These are phyloP conservation scores for Tetradesmus obliquus DNA, from an alignment of 139 green algal genomes.

Conservation along the genomic window DNA sequence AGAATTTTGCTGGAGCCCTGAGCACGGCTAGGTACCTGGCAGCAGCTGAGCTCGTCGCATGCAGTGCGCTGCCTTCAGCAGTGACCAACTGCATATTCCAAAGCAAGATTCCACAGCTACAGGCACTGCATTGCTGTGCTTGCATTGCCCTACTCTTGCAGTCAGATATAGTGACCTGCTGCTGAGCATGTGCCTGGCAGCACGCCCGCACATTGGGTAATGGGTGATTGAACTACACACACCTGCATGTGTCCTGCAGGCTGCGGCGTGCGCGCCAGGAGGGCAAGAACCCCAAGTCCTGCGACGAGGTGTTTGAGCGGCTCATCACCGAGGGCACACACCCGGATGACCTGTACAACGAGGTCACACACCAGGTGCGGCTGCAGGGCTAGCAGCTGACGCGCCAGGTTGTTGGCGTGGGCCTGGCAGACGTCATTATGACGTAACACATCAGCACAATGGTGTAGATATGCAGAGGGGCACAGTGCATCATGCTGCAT, in stretches of 20 bases:
- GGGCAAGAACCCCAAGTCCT: slow-evolving; percentile 65
- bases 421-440: not conserved
- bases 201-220: no score
- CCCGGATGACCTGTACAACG: slow-evolving; percentile 77
- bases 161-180: no score
- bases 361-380: slow-evolving; percentile 72
- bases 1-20: no score
- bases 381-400: not conserved
- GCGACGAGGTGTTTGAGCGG: slow-evolving; percentile 76
- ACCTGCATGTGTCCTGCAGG: slow-evolving; percentile 52
- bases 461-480: no score
- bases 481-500: not conserved
- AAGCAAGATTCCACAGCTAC: no score
- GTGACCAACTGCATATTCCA: no score
- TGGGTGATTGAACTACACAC: not conserved
- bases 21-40: no score
- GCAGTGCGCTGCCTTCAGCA: no score
- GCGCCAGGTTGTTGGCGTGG: not conserved
- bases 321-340: slow-evolving; percentile 76
- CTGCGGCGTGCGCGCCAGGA: slow-evolving; percentile 73
- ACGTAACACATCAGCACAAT: not conserved
- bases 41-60: no score
- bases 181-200: no score
- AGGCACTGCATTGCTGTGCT: no score
- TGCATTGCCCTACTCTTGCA: no score